Evolutionary conservation across 495 filamentous ascomycete species (phyloP).

Genomic region (Aspergillus cavernicola): DNA sequence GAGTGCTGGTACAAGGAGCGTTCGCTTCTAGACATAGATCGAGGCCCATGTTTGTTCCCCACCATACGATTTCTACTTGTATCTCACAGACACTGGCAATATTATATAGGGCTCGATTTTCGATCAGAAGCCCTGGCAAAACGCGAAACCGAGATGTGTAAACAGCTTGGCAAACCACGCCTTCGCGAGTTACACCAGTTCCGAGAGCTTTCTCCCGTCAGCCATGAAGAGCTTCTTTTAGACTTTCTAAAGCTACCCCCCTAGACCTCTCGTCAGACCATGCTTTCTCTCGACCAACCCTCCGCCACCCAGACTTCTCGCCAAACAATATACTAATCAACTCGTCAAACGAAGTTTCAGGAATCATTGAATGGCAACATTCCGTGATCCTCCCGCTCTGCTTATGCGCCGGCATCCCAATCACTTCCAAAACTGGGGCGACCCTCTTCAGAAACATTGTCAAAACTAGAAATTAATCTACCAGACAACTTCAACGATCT

Average conservation of each 20-base stretch:
- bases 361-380: constrained; percentile 37
- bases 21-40: constrained; percentile 19
- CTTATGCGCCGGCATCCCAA: constrained; percentile 27
- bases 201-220: constrained; percentile 10
- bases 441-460: constrained; percentile 24
- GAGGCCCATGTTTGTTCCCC: constrained; percentile 30
- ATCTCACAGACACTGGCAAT: not conserved
- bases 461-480: constrained; percentile 23
- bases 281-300: constrained; percentile 20
- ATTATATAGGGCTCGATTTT: constrained; percentile 18
- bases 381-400: constrained; percentile 26
- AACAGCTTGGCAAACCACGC: constrained; percentile 23
- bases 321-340: constrained; percentile 29
- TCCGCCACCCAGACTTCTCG: constrained; percentile 25
- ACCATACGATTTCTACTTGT: not conserved
- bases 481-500: constrained; percentile 21
- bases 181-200: constrained; percentile 21
- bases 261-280: constrained; percentile 18
- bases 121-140: constrained; percentile 22
- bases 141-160: constrained; percentile 23
- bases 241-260: constrained; percentile 23
- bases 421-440: constrained; percentile 32
- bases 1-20: constrained; percentile 32
- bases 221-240: constrained; percentile 17
- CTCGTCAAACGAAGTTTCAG: constrained; percentile 23